A percentile compares a stretch with the other conserved stretches of the same genome.
phyloP scores from a whole-genome alignment of 371 early-diverging fungal species.

The Mucor piriformis region DNA sequence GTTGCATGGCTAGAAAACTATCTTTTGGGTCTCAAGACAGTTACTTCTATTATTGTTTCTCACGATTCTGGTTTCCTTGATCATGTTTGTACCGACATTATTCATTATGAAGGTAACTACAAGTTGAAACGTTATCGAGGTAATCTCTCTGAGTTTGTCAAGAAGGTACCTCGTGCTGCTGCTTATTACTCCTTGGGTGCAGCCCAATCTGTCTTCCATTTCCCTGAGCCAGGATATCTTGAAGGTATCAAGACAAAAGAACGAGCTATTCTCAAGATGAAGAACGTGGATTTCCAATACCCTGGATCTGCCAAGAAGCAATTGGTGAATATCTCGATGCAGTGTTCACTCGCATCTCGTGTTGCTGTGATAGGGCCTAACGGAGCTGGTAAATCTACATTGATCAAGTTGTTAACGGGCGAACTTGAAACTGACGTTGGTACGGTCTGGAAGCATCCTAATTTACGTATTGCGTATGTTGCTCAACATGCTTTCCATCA shows the following conservation, averaged over 20 bases:
- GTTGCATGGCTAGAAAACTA: slow-evolving; percentile 85
- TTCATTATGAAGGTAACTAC: slow-evolving; percentile 73
- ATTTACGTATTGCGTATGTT: slow-evolving; percentile 75
- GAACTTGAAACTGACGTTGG: slow-evolving; percentile 48
- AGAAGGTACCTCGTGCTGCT: slow-evolving; percentile 76
- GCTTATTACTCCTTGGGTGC: slow-evolving; percentile 71
- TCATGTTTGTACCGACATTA: slow-evolving; percentile 80
- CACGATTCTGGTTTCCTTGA: slow-evolving; percentile 91
- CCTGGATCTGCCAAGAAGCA: slow-evolving; percentile 61
- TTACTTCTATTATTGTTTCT: slow-evolving; percentile 84
- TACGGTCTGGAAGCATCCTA: slow-evolving; percentile 59
- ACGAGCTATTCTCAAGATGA: slow-evolving; percentile 69
- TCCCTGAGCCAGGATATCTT: slow-evolving; percentile 74
- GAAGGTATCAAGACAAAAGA: slow-evolving; percentile 78
- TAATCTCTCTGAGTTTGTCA: slow-evolving; percentile 83
- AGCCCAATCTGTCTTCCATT: slow-evolving; percentile 57
- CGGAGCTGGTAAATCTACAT: slow-evolving; percentile 78
- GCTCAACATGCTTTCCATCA: slow-evolving; percentile 85
- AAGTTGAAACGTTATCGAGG: slow-evolving; percentile 83
- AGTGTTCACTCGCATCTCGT: slow-evolving; percentile 69
- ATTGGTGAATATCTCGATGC: slow-evolving; percentile 59
- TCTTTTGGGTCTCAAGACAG: slow-evolving; percentile 65
- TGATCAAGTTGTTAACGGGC: slow-evolving; percentile 84
- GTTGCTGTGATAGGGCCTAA: slow-evolving; percentile 76
- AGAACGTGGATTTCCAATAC: slow-evolving; percentile 68